These are phyloP conservation scores for Aspergillus oerlinghausenensis DNA, from an alignment of 2,329 filamentous ascomycete genomes.

Conservation along the genomic window DNA sequence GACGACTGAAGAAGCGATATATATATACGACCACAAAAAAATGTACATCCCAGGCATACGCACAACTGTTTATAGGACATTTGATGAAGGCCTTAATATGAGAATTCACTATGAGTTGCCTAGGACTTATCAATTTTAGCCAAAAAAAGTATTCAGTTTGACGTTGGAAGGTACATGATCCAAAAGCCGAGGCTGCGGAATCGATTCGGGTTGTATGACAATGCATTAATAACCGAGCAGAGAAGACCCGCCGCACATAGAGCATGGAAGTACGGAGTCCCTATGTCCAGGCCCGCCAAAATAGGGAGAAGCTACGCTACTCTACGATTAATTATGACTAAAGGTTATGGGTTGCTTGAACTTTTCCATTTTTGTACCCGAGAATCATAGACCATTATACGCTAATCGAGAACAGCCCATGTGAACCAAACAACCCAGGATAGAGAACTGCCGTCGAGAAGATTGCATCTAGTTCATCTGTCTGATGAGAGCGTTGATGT, in stretches of 20 bases:
- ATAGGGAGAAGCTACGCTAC: not conserved
- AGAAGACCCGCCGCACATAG: not conserved
- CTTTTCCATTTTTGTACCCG: constrained; percentile 25
- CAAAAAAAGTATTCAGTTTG: not conserved
- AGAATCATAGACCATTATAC: constrained; percentile 31
- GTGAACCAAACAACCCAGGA: constrained; percentile 32
- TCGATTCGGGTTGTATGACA: not conserved
- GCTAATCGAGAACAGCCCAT: constrained; percentile 29
- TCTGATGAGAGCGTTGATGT: constrained; percentile 93
- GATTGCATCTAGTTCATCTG: constrained; percentile 82
- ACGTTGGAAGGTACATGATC: not conserved
- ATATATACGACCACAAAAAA: not conserved
- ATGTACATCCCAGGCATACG: not conserved
- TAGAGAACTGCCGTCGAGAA: constrained; percentile 14
- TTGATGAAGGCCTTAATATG: not conserved
- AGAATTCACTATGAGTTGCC: not conserved
- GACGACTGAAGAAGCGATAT: not conserved
- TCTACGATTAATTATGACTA: not conserved
- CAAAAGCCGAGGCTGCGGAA: not conserved
- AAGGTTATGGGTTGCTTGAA: constrained; percentile 28
- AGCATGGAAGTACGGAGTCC: not conserved
- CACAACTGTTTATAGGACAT: not conserved
- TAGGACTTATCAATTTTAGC: not conserved
- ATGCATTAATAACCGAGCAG: no score
- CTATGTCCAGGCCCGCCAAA: not conserved